Percentiles rank a stretch among this genome's conserved stretches.
Evolutionary conservation across 305 asterid species (phyloP).

Genomic region (Stenogyne calaminthoides): DNA sequence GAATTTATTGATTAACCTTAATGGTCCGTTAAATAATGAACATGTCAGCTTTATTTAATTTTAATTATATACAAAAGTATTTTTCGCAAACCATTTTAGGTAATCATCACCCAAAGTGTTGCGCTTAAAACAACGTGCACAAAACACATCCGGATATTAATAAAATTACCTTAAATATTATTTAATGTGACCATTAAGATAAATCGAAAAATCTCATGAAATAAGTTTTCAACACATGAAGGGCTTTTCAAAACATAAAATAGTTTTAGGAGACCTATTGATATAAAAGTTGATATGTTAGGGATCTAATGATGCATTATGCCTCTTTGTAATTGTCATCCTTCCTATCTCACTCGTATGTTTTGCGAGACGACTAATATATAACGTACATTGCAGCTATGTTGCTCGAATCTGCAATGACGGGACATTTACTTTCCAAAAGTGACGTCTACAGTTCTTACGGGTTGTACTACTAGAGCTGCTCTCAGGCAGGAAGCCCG

Average conservation of each 20-base stretch:
- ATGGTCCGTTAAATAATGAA: not conserved
- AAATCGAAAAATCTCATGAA: not conserved
- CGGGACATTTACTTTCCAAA: conserved; percentile 89
- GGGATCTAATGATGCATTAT: not conserved
- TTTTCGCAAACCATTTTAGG: not conserved
- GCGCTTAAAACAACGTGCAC: not conserved
- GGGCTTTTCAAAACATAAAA: not conserved
- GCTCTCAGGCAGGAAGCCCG: conserved; percentile 90
- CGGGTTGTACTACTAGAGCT: conserved; percentile 85
- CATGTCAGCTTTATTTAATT: not conserved
- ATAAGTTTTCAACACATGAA: not conserved
- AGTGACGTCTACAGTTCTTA: conserved; percentile 95
- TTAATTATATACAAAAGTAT: not conserved
- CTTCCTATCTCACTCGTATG: not conserved
- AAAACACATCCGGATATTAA: not conserved
- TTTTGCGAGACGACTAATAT: not conserved
- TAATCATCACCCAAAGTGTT: not conserved
- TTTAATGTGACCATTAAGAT: not conserved
- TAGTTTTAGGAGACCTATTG: not conserved
- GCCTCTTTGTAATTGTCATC: not conserved
- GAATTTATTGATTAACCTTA: not conserved
- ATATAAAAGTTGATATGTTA: not conserved
- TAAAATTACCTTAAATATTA: not conserved
- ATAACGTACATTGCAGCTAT: conserved; percentile 45
- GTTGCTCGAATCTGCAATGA: conserved; percentile 99